Evolutionary conservation across 306 rosid species (phyloP).

Genomic region (Casuarina equisetifolia): DNA sequence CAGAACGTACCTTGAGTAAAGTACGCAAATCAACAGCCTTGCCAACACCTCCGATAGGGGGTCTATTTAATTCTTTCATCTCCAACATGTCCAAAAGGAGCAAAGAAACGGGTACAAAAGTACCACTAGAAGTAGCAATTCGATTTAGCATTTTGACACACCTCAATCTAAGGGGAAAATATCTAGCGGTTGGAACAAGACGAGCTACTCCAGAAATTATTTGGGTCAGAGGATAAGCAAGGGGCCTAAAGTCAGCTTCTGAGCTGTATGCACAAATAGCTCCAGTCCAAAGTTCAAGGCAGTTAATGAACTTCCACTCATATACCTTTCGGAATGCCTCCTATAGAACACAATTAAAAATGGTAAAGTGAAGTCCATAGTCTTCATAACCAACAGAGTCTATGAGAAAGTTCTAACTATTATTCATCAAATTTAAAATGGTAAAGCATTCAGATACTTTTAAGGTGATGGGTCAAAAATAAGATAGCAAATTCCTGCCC

Average conservation of each 20-base stretch:
- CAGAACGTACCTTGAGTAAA: slow-evolving; percentile 63
- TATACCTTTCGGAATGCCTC: slow-evolving; percentile 93
- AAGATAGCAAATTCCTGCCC: slow-evolving; percentile 15
- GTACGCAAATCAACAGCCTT: slow-evolving; percentile 82
- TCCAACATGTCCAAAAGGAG: slow-evolving; percentile 95
- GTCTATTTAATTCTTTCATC: slow-evolving; percentile 85
- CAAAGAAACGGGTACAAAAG: slow-evolving; percentile 79
- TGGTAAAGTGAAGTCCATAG: slow-evolving; percentile 18
- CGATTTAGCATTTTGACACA: slow-evolving; percentile 82
- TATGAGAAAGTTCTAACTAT: neutral
- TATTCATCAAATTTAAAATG: neutral
- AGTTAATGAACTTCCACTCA: slow-evolving; percentile 89
- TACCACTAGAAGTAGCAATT: slow-evolving; percentile 63
- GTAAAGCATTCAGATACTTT: neutral
- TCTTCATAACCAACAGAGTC: neutral
- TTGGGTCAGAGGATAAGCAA: slow-evolving; percentile 87
- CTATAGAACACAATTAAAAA: slow-evolving; percentile 44
- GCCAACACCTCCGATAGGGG: slow-evolving; percentile 85
- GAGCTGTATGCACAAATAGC: slow-evolving; percentile 72
- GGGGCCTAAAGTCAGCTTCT: slow-evolving; percentile 76
- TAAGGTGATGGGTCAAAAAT: neutral
- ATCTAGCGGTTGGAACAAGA: slow-evolving; percentile 87
- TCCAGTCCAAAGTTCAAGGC: slow-evolving; percentile 95
- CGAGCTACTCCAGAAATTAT: slow-evolving; percentile 85
- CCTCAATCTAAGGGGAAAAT: slow-evolving; percentile 80